Conservation (phyloP, 306 rosid genomes). For the apple (Malus domestica) region ASM211411v1 NC_041798.1:32201001-32201500, state of each 20-base stretch:
- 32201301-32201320: not conserved
- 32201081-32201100: not conserved
- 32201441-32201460: not conserved
- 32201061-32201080: not conserved
- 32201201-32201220: not conserved
- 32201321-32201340: not conserved
- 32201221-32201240: not conserved
- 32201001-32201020: not conserved
- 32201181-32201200: not conserved
- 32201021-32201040: not conserved
- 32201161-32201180: fast-evolving
- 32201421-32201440: not conserved
- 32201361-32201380: not conserved
- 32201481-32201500: not conserved
- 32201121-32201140: not conserved
- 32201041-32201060: not conserved
- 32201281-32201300: not conserved
- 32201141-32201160: not conserved
- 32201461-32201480: not conserved
- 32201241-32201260: not conserved
- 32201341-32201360: not conserved
- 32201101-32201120: not conserved
- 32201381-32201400: fast-evolving
- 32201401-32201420: not conserved
- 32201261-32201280: not conserved